These are phyloP conservation scores for Alloteropsis angusta DNA, from an alignment of 202 grass and related monocot genomes.

Conservation along the genomic window DNA sequence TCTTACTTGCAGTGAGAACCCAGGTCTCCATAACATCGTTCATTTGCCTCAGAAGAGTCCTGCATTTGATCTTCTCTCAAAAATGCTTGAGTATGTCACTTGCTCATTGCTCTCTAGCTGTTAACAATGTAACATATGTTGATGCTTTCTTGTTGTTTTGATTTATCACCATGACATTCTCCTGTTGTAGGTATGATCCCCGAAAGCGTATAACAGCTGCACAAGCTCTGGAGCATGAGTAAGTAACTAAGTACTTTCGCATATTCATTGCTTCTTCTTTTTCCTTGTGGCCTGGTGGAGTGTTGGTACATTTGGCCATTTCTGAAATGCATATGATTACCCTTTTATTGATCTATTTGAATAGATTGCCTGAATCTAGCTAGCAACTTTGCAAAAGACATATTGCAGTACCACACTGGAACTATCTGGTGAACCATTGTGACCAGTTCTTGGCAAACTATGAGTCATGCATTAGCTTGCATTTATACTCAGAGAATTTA, in stretches of 20 bases:
- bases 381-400: not conserved
- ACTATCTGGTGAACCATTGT: not conserved
- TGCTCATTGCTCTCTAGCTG: slow-evolving; percentile 24
- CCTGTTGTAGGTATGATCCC: slow-evolving; percentile 83
- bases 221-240: slow-evolving; percentile 96
- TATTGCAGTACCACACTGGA: not conserved
- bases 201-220: slow-evolving; percentile 91
- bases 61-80: slow-evolving; percentile 92
- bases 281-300: not conserved
- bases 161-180: slow-evolving; percentile 18
- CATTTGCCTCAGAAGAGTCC: slow-evolving; percentile 65
- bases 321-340: not conserved
- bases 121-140: slow-evolving; percentile 7
- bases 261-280: slow-evolving; percentile 13
- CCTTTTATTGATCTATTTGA: not conserved
- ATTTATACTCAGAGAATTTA: not conserved
- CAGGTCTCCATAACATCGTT: slow-evolving; percentile 85
- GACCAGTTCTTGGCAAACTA: not conserved
- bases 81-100: slow-evolving; percentile 84
- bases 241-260: slow-evolving; percentile 45
- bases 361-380: slow-evolving; percentile 19
- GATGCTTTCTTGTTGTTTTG: slow-evolving; percentile 16
- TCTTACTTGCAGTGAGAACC: slow-evolving; percentile 65
- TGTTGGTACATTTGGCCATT: slow-evolving; percentile 5
- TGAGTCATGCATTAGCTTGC: not conserved